Conservation (phyloP, 192 early-diverging fungal species). For the Lunasporangiospora selenospora region DNA sequence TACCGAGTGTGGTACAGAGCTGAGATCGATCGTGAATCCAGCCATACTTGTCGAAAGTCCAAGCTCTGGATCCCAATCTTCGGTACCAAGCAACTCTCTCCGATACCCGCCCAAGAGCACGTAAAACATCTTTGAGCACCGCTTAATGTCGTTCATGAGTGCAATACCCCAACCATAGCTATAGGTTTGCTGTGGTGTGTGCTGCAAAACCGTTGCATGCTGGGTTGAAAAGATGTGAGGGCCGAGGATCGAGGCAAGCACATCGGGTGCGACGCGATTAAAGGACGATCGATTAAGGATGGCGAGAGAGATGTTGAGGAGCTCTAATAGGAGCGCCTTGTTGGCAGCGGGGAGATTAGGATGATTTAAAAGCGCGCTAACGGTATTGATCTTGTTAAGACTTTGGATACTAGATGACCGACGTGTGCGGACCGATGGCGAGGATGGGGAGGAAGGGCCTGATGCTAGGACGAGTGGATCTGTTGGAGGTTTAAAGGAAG, state of each 20-base stretch:
- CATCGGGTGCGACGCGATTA: slow-evolving; percentile 40
- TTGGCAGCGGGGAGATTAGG: slow-evolving; percentile 37
- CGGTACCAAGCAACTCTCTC: slow-evolving; percentile 24
- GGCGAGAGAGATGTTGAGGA: slow-evolving; percentile 37
- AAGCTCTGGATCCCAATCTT: slow-evolving; percentile 36
- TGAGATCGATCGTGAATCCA: background rate
- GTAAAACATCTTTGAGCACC: slow-evolving; percentile 46
- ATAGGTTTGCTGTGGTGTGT: slow-evolving; percentile 40
- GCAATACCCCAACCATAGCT: slow-evolving; percentile 42
- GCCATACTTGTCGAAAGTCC: background rate
- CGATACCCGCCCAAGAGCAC: slow-evolving; percentile 40
- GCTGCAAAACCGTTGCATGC: slow-evolving; percentile 40
- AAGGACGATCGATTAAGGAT: slow-evolving; percentile 42
- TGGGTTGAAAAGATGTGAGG: slow-evolving; percentile 43
- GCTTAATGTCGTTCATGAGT: slow-evolving; percentile 41
- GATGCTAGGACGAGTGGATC: no score
- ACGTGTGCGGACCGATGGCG: background rate
- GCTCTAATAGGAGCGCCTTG: slow-evolving; percentile 34
- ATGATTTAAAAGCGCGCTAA: slow-evolving; percentile 36
- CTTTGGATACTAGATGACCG: slow-evolving; percentile 3
- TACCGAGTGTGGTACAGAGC: slow-evolving; percentile 1
- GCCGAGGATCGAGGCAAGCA: slow-evolving; percentile 42
- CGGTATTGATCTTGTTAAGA: slow-evolving; percentile 35
- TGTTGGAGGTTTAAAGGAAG: no score
- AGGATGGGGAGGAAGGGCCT: slow-evolving; percentile 15